phyloP scores from a whole-genome alignment of 495 filamentous ascomycete genomes.

The Penicillium odoratum region DNA sequence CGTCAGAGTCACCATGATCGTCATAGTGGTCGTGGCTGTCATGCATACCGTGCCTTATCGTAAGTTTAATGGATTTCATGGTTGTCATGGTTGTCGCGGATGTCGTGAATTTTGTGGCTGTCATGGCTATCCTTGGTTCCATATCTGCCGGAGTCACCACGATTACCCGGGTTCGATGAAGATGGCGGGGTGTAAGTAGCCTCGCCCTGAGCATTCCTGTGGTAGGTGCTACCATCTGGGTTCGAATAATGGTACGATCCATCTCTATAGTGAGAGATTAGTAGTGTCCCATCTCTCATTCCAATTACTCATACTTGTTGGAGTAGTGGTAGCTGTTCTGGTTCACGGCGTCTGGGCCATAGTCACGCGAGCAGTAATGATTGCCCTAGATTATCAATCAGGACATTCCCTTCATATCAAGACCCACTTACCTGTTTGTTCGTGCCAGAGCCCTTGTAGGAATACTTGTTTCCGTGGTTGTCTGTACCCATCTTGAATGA shows the following conservation, averaged over 20 bases:
- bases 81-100: too few species aligned
- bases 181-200: constrained; percentile 9
- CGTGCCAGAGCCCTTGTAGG: constrained; percentile 42
- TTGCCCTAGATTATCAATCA: constrained; percentile 37
- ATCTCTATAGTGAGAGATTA: constrained; percentile 22
- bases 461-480: neutral
- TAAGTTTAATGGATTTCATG: too few species aligned
- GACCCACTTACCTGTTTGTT: constrained; percentile 43
- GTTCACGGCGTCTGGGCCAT: constrained; percentile 41
- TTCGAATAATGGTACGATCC: constrained; percentile 57
- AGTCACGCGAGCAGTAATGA: constrained; percentile 52
- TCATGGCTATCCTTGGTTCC: neutral
- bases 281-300: neutral
- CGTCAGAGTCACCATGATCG: too few species aligned
- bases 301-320: constrained; percentile 35
- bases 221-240: constrained; percentile 49
- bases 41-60: too few species aligned
- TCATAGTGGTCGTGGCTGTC: too few species aligned
- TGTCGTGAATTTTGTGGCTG: too few species aligned
- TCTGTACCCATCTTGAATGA: neutral
- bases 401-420: neutral
- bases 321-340: constrained; percentile 51
- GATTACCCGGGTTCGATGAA: neutral
- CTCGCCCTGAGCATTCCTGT: constrained; percentile 31
- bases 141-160: neutral